These are phyloP conservation scores for Candida dubliniensis DNA, from an alignment of 1,139 yeast species.

Conservation along the genomic window DNA sequence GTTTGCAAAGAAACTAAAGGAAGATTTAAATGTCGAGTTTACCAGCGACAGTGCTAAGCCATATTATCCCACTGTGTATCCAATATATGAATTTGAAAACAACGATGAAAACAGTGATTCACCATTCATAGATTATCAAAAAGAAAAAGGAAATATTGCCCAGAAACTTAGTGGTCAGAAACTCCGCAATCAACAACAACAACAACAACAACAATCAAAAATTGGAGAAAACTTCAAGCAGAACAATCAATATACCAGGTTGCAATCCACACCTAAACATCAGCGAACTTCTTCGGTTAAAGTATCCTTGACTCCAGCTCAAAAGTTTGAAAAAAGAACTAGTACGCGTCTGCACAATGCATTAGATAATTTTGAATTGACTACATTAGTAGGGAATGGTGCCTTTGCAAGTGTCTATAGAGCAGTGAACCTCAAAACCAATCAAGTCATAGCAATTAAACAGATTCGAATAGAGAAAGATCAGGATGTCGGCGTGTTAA, in stretches of 20 bases:
- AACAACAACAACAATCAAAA: background rate
- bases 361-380: conserved; percentile 54
- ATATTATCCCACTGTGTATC: conserved; percentile 8
- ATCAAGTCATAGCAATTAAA: conserved; percentile 80
- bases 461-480: conserved; percentile 61
- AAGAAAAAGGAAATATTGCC: background rate
- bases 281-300: conserved; percentile 36
- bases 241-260: conserved; percentile 6
- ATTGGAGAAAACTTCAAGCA: background rate
- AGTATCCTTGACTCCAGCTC: conserved; percentile 56
- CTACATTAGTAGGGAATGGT: conserved; percentile 87
- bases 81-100: conserved; percentile 8
- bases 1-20: conserved; percentile 27
- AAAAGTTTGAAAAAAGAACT: conserved; percentile 43
- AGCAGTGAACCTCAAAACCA: conserved; percentile 66
- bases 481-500: conserved; percentile 48
- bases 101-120: conserved; percentile 10
- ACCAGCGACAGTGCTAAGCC: conserved; percentile 3
- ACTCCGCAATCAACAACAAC: conserved; percentile 3
- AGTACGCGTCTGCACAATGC: conserved; percentile 43
- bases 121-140: conserved; percentile 8
- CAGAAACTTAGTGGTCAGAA: conserved; percentile 4
- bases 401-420: conserved; percentile 93
- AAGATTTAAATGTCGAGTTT: conserved; percentile 14
- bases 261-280: conserved; percentile 21